Base-by-base conservation (phyloP, 208 protist genomes). In the Leptomonas seymouri region DNA sequence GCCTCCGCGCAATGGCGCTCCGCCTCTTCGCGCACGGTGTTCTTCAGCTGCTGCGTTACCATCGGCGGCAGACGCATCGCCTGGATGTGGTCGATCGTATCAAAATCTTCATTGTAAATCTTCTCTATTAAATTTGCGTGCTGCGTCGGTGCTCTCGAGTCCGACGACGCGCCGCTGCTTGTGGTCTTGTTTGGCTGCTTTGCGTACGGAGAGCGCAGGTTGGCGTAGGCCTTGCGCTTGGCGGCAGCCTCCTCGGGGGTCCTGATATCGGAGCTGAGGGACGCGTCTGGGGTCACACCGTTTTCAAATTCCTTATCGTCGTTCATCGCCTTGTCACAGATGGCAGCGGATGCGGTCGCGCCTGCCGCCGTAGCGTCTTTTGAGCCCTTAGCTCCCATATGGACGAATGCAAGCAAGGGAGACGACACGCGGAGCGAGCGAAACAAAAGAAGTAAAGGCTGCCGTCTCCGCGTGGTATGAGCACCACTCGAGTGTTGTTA, bases 21-120 rank as follows among this genome's bases (percentile, higher is more conserved):
- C 41, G 80, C 76, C 82, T 93, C 85, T 15, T 54, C 65, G 6
- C 66, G 74, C 0, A 90, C 76, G 12, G 85, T 74, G 72, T 79
- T 80, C 56, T 85, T 63, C 48, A 95, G 64, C 67, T 93, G 82
- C 76, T 81, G 78, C 36, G 80, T 54, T 11, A 93, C 85, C 51
- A 85, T 82, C 27, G 82, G 79, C 5, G 90, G 90, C 55, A 95
- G 81, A 15, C 90, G 90, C 68, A 90, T 56, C 8, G 90, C 79
- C 71, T 92, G 85, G 18, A 85, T 71, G 68, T 85, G 82, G 51
- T 95, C 90, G 51, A 95, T 87, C 0, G 78, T 84, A 5, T 80
- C 74, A 65, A 91, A 93, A 70, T 95, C 90, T 55, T 93, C 87
- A 49, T 93, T 85, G 69, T 93, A 93, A n/a, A 90, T 71, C 21